Evolutionary conservation across 805 yeast species (phyloP), one percentile per base, ranked within the genome.

Genomic region (Ascoidea rubescens): DNA sequence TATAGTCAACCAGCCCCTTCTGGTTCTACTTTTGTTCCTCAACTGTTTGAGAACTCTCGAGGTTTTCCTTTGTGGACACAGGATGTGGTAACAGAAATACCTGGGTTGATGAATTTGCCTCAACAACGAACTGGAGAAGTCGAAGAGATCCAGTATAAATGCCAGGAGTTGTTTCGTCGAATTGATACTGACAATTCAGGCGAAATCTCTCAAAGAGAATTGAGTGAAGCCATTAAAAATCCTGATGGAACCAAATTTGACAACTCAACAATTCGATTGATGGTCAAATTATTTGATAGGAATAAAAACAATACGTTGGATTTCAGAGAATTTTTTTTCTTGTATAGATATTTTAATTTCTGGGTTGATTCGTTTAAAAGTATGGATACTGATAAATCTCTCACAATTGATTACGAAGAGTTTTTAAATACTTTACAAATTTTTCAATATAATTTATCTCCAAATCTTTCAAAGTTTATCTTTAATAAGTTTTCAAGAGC

Each of bases 281-380:
- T 83, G 84, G 76, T 82, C 55, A 73, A 75, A 60, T 64, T 83
- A 59, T 82, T 83, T 62, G 81, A 80, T 57, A 72, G 74, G 48
- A 72, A 73, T 55, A 65, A 67, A n/a, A 69, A 69, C 31, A 69
- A 73, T 7, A 64, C 71, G 1, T 65, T 76, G 12, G 71, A 73
- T 48, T 79, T 78, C 56, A 78, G 73, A 49, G 89, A 83, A 64
- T 83, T 83, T 59, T 77, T 75, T 51, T 79, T 80, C 54, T 67
- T 83, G 52, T 81, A 87, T 87, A 78, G 80, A 60, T 80, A 82
- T 57, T 67, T 83, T 47, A 69, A 78, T 21, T 83, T 82, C 49
- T 83, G 87, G 78, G 75, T 80, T 53, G 78, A 75, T 61, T 68
- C 79, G 5, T 83, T 84, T 58, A 72, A 77, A 50, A 75, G 74